Evolutionary conservation across 495 filamentous ascomycete species (phyloP).

Genomic region (Lentithecium fluviatile): DNA sequence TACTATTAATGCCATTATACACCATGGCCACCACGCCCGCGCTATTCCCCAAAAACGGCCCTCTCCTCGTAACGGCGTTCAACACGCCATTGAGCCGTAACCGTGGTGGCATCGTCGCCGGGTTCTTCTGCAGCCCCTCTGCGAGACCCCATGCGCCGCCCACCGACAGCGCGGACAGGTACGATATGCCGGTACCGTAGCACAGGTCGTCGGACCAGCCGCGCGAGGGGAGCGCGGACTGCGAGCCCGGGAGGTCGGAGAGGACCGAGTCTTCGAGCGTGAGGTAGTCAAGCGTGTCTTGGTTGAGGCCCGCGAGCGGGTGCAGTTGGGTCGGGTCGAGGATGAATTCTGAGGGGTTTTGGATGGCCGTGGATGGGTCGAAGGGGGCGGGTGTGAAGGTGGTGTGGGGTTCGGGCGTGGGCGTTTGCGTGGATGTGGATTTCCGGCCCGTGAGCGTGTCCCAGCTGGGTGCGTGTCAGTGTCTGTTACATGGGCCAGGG

Average conservation of each 20-base stretch:
- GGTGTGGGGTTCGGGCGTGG: constrained; percentile 42
- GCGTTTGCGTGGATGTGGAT: constrained; percentile 47
- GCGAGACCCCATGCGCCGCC: constrained; percentile 89
- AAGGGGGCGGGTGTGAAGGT: constrained; percentile 58
- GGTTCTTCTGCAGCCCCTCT: constrained; percentile 77
- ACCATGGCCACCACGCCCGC: constrained; percentile 93
- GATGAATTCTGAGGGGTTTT: constrained; percentile 82
- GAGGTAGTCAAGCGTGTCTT: constrained; percentile 89
- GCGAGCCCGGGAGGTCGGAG: constrained; percentile 80
- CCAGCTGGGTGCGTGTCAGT: constrained; percentile 51
- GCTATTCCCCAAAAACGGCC: constrained; percentile 94
- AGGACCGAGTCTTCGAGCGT: constrained; percentile 88
- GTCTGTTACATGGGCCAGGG: background rate
- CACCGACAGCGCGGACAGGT: constrained; percentile 78
- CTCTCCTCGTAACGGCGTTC: constrained; percentile 86
- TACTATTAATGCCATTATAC: constrained; percentile 91
- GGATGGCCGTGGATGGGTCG: constrained; percentile 61
- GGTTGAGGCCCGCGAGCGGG: constrained; percentile 90
- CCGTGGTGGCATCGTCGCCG: constrained; percentile 74
- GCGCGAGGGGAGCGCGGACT: constrained; percentile 84
- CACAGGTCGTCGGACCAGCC: constrained; percentile 98
- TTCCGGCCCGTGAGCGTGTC: constrained; percentile 83
- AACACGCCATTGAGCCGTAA: constrained; percentile 88
- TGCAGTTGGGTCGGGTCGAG: constrained; percentile 85
- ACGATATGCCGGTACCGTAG: constrained; percentile 93